phyloP scores from a whole-genome alignment of 2,329 filamentous ascomycete genomes.

The Periconia digitata region DNA sequence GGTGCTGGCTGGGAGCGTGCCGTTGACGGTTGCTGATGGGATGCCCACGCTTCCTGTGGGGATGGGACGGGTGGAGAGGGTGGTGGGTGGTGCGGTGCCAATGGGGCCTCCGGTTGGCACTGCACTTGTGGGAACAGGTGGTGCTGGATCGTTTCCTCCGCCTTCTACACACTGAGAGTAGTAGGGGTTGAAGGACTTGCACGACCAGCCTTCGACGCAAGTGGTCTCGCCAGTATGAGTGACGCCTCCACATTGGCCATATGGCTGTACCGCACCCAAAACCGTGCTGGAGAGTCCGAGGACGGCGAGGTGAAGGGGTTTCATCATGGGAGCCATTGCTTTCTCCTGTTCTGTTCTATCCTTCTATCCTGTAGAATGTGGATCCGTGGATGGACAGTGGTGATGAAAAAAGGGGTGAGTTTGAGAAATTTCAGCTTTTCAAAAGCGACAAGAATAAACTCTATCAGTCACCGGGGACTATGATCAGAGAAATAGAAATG shows the following conservation, averaged over 20 bases:
- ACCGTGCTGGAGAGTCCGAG: slow-evolving; percentile 28
- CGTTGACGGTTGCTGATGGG: slow-evolving; percentile 9
- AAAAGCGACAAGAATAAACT: too few relatives aligned
- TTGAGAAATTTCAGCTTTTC: too few relatives aligned
- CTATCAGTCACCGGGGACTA: too few relatives aligned
- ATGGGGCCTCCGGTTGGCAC: too few relatives aligned
- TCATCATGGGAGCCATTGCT: background rate
- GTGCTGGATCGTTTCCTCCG: slow-evolving; percentile 7
- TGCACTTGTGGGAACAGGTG: slow-evolving; percentile 13
- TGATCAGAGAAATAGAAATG: too few relatives aligned
- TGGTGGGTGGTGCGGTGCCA: background rate
- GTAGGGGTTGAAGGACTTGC: slow-evolving; percentile 46
- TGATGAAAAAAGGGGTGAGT: too few relatives aligned
- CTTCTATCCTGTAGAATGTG: too few relatives aligned
- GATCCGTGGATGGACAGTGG: too few relatives aligned
- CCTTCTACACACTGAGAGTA: slow-evolving; percentile 48
- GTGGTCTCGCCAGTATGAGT: slow-evolving; percentile 40
- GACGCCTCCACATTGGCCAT: slow-evolving; percentile 45
- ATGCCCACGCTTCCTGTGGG: background rate
- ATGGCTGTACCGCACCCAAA: slow-evolving; percentile 33
- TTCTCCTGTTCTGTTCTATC: too few relatives aligned
- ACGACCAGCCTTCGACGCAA: slow-evolving; percentile 44
- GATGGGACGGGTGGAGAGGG: background rate
- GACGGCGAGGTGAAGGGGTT: slow-evolving; percentile 26
- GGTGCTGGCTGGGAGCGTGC: slow-evolving; percentile 10